These are phyloP conservation scores for Plasmodium vivax DNA, from an alignment of 169 alveolate genomes.

Conservation along the genomic window DNA sequence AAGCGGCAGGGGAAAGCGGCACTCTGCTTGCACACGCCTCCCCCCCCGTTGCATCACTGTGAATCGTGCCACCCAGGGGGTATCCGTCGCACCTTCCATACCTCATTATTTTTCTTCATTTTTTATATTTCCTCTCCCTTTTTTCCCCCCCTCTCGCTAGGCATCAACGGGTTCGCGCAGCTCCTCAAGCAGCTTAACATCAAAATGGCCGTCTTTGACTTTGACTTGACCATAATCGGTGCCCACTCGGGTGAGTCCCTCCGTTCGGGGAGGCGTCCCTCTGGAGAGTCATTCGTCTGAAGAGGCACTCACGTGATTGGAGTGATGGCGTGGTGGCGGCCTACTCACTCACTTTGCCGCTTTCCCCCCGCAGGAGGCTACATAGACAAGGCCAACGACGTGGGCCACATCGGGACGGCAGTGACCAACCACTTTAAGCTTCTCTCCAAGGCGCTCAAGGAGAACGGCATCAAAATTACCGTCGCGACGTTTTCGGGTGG, in stretches of 20 bases:
- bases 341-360: neutral
- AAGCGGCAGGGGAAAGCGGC: too few species aligned
- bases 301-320: too few species aligned
- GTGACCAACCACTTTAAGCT: slow-evolving; percentile 39
- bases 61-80: neutral
- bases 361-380: slow-evolving; percentile 25
- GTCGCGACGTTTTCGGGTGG: slow-evolving; percentile 68
- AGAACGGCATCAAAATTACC: slow-evolving; percentile 25
- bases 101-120: neutral
- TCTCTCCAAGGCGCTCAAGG: slow-evolving; percentile 23
- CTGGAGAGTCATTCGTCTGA: too few species aligned
- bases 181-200: slow-evolving; percentile 29
- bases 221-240: slow-evolving; percentile 61
- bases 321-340: too few species aligned
- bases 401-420: slow-evolving; percentile 28
- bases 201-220: slow-evolving; percentile 61
- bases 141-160: neutral
- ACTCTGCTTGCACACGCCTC: neutral
- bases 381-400: slow-evolving; percentile 33
- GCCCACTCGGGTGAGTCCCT: slow-evolving; percentile 38
- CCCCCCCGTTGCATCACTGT: neutral
- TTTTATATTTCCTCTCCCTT: neutral
- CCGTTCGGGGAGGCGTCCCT: too few species aligned
- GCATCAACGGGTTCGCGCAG: slow-evolving; percentile 28
- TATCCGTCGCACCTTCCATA: neutral